Evolutionary conservation across 2,329 filamentous ascomycete species (phyloP).

Genomic region (Aspergillus sp.): DNA sequence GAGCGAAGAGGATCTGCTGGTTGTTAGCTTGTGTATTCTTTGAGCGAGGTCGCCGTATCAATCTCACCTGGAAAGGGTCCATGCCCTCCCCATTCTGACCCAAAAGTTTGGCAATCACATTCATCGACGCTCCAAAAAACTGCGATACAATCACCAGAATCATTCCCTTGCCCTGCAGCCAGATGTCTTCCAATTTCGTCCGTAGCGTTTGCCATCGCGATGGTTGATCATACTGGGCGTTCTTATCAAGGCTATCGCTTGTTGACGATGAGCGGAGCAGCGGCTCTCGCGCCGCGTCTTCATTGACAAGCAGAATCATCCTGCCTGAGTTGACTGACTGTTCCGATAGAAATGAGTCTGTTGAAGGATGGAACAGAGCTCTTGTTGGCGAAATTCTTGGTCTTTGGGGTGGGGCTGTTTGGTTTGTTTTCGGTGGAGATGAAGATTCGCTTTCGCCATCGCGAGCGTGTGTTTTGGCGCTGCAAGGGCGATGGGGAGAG

Average conservation of each 20-base stretch:
- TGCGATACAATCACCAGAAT: conserved; percentile 70
- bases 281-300: not conserved
- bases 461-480: no score
- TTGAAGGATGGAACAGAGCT: no score
- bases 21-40: not conserved
- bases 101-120: conserved; percentile 70
- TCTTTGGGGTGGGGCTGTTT: no score
- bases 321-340: no score
- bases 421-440: no score
- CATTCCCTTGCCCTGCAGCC: conserved; percentile 66
- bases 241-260: no score
- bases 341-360: no score
- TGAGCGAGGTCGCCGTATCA: no score
- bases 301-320: not conserved
- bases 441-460: no score
- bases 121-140: conserved; percentile 81
- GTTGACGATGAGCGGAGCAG: not conserved
- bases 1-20: conserved; percentile 64
- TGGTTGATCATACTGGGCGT: not conserved
- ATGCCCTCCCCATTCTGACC: conserved; percentile 66
- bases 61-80: conserved; percentile 66
- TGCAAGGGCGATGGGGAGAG: no score
- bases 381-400: no score
- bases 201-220: not conserved
- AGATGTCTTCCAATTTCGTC: conserved; percentile 27